Evolutionary conservation across 2,329 filamentous ascomycete genomes (phyloP).

Genomic region (Paecilomyces dactylethromorphus): DNA sequence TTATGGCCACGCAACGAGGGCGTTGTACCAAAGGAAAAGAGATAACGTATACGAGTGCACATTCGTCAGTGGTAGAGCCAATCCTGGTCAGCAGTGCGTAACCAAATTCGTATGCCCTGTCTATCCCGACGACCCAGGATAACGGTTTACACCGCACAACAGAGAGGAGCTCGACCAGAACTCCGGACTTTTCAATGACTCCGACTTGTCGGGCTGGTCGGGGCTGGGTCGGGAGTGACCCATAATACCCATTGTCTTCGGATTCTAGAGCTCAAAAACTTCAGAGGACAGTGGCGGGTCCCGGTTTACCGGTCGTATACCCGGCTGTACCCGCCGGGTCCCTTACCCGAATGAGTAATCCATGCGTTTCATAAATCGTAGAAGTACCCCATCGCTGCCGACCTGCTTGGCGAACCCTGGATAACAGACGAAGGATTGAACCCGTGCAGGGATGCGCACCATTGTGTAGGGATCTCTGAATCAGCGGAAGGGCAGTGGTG

Average conservation of each 20-base stretch:
- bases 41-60: neutral
- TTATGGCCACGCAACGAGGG: neutral
- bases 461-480: neutral
- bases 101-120: neutral
- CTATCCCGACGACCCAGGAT: neutral
- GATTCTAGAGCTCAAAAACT: neutral
- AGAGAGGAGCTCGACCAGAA: neutral
- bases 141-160: neutral
- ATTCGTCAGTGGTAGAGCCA: neutral
- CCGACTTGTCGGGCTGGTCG: neutral
- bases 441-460: neutral
- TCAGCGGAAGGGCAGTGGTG: neutral
- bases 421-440: neutral
- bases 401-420: neutral
- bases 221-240: neutral
- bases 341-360: neutral
- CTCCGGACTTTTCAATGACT: neutral
- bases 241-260: neutral
- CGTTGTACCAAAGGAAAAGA: neutral
- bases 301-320: neutral
- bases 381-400: neutral
- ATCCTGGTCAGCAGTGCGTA: neutral
- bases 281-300: neutral
- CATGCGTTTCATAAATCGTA: neutral
- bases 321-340: neutral